phyloP scores from a whole-genome alignment of 2,329 filamentous ascomycete species.

The Stagonosporopsis tanaceti region DNA sequence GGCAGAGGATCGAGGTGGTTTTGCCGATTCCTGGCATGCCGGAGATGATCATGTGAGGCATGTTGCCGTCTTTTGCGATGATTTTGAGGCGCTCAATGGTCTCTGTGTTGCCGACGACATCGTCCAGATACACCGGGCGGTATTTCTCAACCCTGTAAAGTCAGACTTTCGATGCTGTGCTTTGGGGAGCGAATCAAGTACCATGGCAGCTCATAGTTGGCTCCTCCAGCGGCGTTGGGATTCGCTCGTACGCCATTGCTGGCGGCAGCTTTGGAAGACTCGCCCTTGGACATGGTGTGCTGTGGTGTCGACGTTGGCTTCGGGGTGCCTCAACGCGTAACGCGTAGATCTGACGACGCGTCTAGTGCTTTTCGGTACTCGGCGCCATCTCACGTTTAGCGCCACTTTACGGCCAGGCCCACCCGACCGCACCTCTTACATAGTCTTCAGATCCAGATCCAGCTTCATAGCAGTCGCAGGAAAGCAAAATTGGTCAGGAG shows the following conservation, averaged over 20 bases:
- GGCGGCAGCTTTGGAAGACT: constrained; percentile 58
- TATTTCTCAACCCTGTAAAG: constrained; percentile 92
- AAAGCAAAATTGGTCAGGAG: no score
- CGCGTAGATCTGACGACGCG: constrained; percentile 19
- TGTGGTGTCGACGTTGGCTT: constrained; percentile 14
- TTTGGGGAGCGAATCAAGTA: constrained; percentile 46
- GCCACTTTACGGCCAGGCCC: no score
- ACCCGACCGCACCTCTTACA: no score
- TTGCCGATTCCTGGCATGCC: constrained; percentile 99
- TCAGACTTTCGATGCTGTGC: not conserved
- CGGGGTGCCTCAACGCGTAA: constrained; percentile 34
- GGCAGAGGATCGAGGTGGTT: constrained; percentile 92
- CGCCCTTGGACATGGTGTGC: constrained; percentile 56
- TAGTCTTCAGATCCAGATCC: no score
- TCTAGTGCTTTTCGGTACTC: constrained; percentile 8
- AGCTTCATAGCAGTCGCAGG: no score
- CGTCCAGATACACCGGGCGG: constrained; percentile 90
- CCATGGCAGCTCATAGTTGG: constrained; percentile 82
- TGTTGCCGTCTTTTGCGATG: constrained; percentile 97
- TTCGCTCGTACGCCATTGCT: constrained; percentile 54
- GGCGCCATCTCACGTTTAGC: not conserved
- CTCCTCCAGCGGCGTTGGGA: constrained; percentile 49
- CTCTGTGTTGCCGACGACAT: constrained; percentile 97
- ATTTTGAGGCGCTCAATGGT: constrained; percentile 98
- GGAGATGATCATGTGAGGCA: constrained; percentile 99